Evolutionary conservation across 805 yeast genomes (phyloP).

Genomic region (Zygosaccharomyces bailii): DNA sequence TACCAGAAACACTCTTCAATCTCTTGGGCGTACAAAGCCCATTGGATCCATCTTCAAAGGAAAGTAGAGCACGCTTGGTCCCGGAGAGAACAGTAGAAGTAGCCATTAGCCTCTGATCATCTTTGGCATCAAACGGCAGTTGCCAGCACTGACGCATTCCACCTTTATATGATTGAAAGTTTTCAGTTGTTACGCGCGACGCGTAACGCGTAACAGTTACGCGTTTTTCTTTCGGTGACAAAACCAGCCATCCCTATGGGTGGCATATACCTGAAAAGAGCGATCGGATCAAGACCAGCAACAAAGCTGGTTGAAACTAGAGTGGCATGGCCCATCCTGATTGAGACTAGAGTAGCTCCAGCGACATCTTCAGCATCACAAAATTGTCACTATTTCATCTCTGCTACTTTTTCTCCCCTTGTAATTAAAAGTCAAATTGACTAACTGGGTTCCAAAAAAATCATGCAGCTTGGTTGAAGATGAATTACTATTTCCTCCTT

Average conservation of each 20-base stretch:
- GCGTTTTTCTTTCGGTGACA: conserved; percentile 1
- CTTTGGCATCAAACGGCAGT: too few species aligned
- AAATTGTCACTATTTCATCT: too few species aligned
- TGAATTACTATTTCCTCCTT: too few species aligned
- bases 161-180: too few species aligned
- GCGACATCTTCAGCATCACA: too few species aligned
- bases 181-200: background rate
- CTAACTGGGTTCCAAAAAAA: too few species aligned
- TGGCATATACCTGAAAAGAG: background rate
- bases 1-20: conserved; percentile 1
- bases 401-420: too few species aligned
- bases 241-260: conserved; percentile 6
- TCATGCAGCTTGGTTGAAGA: too few species aligned
- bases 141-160: too few species aligned
- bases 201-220: conserved; percentile 1
- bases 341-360: too few species aligned
- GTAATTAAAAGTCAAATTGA: too few species aligned
- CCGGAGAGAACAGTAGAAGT: conserved; percentile 3
- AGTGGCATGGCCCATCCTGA: background rate
- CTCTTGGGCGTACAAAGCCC: conserved; percentile 1
- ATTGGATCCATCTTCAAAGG: conserved; percentile 1
- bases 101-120: background rate
- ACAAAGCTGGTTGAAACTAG: background rate
- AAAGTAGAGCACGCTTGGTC: conserved; percentile 3
- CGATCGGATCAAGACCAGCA: background rate